phyloP scores from a whole-genome alignment of 371 early-diverging fungal species.

The Choanephora cucurbitarum region DNA sequence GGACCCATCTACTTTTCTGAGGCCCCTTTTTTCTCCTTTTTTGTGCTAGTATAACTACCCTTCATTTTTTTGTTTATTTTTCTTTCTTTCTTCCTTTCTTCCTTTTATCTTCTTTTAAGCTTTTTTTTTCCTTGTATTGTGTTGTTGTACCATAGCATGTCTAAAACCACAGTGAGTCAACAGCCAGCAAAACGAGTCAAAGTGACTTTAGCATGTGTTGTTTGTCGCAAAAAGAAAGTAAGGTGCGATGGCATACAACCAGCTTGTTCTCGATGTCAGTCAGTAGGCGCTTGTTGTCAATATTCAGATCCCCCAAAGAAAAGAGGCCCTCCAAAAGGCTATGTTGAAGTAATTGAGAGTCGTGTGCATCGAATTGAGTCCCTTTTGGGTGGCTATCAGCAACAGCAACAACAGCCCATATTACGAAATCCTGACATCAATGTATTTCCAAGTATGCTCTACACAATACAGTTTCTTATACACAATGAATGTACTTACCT shows the following conservation, averaged over 20 bases:
- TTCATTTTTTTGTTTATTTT: conserved; percentile 7
- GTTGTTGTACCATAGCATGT: conserved; percentile 12
- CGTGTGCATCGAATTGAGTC: conserved; percentile 71
- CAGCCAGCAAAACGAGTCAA: conserved; percentile 40
- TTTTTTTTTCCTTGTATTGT: no score
- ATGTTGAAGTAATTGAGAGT: conserved; percentile 72
- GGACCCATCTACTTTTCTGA: conserved; percentile 5
- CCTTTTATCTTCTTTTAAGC: no score
- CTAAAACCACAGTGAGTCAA: conserved; percentile 12
- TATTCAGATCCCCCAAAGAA: conserved; percentile 41
- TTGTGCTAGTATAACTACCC: conserved; percentile 2
- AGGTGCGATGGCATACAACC: conserved; percentile 53
- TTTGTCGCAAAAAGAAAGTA: conserved; percentile 52
- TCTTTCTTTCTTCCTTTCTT: conserved; percentile 15
- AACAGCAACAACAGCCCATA: conserved; percentile 5
- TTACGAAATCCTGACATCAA: no score
- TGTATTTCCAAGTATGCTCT: background rate
- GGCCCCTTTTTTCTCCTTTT: conserved; percentile 11
- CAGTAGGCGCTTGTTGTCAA: conserved; percentile 35
- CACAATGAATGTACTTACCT: no score
- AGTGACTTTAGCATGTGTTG: conserved; percentile 49
- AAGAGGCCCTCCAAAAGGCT: conserved; percentile 75
- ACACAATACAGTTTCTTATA: no score
- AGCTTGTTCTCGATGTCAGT: conserved; percentile 41
- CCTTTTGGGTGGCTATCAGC: conserved; percentile 41